Evolutionary conservation across 768 basidiomycete genomes (phyloP), one percentile per base, ranked within the genome.

Genomic region (Kwoniella newhampshirensis): DNA sequence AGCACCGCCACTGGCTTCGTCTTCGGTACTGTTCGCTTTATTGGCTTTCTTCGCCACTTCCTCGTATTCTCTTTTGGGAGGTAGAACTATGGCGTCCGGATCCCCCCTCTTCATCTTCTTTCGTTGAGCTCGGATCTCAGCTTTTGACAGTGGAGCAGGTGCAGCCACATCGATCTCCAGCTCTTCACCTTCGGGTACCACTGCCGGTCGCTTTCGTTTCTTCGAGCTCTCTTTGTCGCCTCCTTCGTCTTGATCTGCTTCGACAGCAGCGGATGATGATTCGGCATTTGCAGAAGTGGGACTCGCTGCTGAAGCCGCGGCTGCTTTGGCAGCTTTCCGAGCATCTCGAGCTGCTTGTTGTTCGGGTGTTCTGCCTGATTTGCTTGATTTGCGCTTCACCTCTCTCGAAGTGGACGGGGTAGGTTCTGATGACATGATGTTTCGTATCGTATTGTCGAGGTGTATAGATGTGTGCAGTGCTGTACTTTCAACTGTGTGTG

Each of bases 21-120:
- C 60, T 15, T 49, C 66, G 17, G 20, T 23, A 26, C 18, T 32
- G 25, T 17, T 37, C 45, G 30, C 20, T 26, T 54, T 54, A n/a
- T 48, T 20, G 26, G 44, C 30, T 32, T 26, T 36, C 23, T 36
- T 55, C 37, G 17, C 51, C 36, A 26, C n/a, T 48, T 52, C 63
- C 51, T 59, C 40, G 76, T 64, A 83, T 82, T 60, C 63, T 77
- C 79, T 64, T 81, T 84, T 75, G 60, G 66, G 58, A 32, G 73
- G 70, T 41, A 60, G 57, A 9, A 40, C 25, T 6, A 32, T 32
- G 21, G 53, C 44, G 18, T 41, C 36, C 15, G 23, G 57, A 13
- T 60, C 50, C 4, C 62, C 64, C 25, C 54, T 44, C 37, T 75
- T 76, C 0, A 53, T 66, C 28, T 63, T 54, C 54, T 74, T 74